Conservation (phyloP, 306 rosid species). For the Heteromeles arbutifolia region DNA sequence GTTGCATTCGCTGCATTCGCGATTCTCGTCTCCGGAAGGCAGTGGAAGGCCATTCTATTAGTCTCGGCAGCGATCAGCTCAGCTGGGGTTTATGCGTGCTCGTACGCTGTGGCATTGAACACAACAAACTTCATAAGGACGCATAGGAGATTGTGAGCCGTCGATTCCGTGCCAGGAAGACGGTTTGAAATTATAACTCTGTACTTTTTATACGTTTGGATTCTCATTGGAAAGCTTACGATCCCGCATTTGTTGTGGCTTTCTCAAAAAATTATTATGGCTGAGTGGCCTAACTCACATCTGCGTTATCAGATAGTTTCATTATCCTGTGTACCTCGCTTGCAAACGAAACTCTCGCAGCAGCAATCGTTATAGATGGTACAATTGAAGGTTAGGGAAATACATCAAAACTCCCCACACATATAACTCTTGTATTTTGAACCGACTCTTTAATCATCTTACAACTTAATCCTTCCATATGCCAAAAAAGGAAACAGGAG, state of each 20-base stretch:
- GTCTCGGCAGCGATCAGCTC: constrained; percentile 50
- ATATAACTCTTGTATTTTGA: background rate
- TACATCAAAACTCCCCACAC: background rate
- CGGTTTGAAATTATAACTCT: background rate
- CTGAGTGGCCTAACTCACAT: background rate
- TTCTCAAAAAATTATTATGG: background rate
- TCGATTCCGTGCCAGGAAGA: background rate
- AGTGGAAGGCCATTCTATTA: constrained; percentile 67
- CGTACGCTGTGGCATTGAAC: constrained; percentile 57
- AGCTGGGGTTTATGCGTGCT: constrained; percentile 64
- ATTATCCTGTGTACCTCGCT: background rate
- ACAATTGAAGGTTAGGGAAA: background rate
- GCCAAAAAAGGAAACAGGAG: background rate
- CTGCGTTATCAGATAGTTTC: background rate
- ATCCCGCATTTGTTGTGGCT: background rate
- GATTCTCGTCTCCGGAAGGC: constrained; percentile 60
- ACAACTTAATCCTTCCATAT: background rate
- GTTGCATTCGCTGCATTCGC: constrained; percentile 45
- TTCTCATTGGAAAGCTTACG: background rate
- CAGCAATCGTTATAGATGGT: background rate
- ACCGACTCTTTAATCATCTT: background rate
- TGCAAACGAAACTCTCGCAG: too few relatives aligned
- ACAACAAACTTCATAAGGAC: constrained; percentile 83
- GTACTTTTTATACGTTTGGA: background rate
- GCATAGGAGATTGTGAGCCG: constrained; percentile 71